Evolutionary conservation across 2,329 filamentous ascomycete genomes (phyloP).

Genomic region (Neopestalotiopsis clavispora): DNA sequence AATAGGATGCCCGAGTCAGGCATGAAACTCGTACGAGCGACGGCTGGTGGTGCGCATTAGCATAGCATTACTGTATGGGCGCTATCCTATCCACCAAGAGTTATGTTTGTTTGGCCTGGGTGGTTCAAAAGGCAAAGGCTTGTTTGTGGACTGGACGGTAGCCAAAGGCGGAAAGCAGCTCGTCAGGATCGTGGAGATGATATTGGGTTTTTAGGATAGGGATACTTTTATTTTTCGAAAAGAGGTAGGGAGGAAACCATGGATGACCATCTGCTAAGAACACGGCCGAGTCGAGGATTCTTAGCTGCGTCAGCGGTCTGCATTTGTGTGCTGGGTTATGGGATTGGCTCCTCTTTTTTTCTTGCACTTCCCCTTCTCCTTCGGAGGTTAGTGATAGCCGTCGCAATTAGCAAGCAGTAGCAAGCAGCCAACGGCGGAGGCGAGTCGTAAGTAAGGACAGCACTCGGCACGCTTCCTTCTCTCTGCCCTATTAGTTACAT

Average conservation of each 20-base stretch:
- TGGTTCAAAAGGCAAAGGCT: background rate
- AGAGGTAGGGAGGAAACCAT: conserved; percentile 22
- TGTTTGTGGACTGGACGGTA: conserved; percentile 20
- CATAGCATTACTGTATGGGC: conserved; percentile 1
- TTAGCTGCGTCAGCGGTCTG: background rate
- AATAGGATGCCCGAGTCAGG: conserved; percentile 21
- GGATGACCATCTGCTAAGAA: conserved; percentile 17
- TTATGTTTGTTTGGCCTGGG: conserved; percentile 20
- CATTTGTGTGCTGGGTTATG: background rate
- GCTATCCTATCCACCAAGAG: conserved; percentile 27
- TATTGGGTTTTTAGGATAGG: conserved; percentile 18
- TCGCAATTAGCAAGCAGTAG: background rate
- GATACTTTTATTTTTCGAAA: background rate
- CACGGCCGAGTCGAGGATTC: background rate
- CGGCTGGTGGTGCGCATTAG: conserved; percentile 24
- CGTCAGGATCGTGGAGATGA: conserved; percentile 30
- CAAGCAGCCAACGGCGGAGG: background rate
- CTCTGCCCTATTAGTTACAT: no score
- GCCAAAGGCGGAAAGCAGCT: conserved; percentile 30
- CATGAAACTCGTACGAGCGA: conserved; percentile 18
- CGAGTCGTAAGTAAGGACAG: background rate
- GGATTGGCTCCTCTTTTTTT: background rate
- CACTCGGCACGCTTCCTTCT: no score
- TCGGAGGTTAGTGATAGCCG: background rate
- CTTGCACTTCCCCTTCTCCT: background rate